phyloP scores from a whole-genome alignment of 192 early-diverging fungal genomes.

The Coemansia sp. region DNA sequence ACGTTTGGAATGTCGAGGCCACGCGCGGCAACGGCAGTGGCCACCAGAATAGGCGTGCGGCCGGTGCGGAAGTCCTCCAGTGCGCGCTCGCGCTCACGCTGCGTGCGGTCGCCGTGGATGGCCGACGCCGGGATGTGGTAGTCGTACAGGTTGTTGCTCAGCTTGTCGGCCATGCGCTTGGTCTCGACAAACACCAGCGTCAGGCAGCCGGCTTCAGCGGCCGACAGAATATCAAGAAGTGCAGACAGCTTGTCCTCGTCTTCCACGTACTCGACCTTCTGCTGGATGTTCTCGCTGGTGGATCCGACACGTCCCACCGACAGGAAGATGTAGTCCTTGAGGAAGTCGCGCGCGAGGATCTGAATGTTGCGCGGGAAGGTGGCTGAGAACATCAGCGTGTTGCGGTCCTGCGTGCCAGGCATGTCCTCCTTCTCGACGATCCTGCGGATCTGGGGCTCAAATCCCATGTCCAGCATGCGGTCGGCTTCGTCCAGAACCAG shows the following conservation, averaged over 20 bases:
- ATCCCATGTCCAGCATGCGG: conserved; percentile 98
- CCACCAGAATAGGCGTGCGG: conserved; percentile 83
- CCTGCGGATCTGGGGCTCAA: conserved; percentile 87
- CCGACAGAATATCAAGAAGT: conserved; percentile 78
- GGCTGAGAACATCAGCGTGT: conserved; percentile 98
- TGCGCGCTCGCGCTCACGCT: conserved; percentile 92
- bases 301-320: conserved; percentile 93
- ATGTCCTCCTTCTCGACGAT: conserved; percentile 84
- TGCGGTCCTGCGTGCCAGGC: conserved; percentile 66
- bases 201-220: conserved; percentile 62
- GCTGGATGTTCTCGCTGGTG: conserved; percentile 94
- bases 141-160: conserved; percentile 76
- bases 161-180: conserved; percentile 89
- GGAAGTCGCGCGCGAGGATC: conserved; percentile 88
- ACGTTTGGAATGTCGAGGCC: conserved; percentile 90
- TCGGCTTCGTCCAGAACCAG: conserved; percentile 84
- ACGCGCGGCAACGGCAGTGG: conserved; percentile 96
- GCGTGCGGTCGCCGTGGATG: conserved; percentile 96
- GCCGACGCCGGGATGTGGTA: conserved; percentile 87
- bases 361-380: conserved; percentile 95
- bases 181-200: conserved; percentile 98
- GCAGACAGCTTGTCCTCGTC: conserved; percentile 91
- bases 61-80: conserved; percentile 85
- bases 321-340: conserved; percentile 78
- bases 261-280: conserved; percentile 90